These are phyloP conservation scores for Yarrowia sp. DNA, from an alignment of 805 yeast genomes.

Conservation along the genomic window DNA sequence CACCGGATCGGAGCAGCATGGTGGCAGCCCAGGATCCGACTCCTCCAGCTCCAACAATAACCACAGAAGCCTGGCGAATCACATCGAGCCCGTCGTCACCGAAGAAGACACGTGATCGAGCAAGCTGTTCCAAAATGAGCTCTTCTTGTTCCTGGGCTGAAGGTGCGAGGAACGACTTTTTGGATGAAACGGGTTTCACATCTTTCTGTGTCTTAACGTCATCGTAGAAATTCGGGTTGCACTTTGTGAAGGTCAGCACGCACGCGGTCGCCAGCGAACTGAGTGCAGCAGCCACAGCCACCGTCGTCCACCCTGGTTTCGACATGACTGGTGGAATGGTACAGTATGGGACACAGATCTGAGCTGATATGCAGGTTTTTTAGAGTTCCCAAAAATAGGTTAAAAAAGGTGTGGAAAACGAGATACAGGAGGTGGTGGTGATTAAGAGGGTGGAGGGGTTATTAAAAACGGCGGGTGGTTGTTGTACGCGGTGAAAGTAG, in stretches of 20 bases:
- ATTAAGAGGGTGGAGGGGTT: no score
- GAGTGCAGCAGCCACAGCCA: conserved; percentile 4
- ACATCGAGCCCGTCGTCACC: conserved; percentile 83
- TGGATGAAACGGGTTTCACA: neutral
- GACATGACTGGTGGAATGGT: neutral
- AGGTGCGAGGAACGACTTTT: neutral
- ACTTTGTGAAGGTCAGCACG: conserved; percentile 11
- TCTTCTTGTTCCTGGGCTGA: conserved; percentile 55
- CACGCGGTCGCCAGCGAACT: conserved; percentile 32
- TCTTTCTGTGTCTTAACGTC: neutral
- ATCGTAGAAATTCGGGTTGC: conserved; percentile 32
- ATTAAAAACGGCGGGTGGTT: no score
- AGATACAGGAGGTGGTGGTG: no score
- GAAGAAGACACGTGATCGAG: conserved; percentile 90
- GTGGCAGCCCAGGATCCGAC: conserved; percentile 97
- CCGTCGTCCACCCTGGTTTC: conserved; percentile 35
- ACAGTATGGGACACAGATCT: neutral
- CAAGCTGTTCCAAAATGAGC: conserved; percentile 87
- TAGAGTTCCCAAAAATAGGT: neutral
- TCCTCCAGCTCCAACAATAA: conserved; percentile 95
- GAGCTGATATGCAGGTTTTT: conserved; percentile 18
- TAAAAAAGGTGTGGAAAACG: no score
- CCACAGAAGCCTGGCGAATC: conserved; percentile 72
- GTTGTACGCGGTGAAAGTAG: no score
- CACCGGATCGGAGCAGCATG: conserved; percentile 91